Evolutionary conservation across 1,284 basidiomycete genomes (phyloP).

Genomic region (Leucoagaricus sp.): DNA sequence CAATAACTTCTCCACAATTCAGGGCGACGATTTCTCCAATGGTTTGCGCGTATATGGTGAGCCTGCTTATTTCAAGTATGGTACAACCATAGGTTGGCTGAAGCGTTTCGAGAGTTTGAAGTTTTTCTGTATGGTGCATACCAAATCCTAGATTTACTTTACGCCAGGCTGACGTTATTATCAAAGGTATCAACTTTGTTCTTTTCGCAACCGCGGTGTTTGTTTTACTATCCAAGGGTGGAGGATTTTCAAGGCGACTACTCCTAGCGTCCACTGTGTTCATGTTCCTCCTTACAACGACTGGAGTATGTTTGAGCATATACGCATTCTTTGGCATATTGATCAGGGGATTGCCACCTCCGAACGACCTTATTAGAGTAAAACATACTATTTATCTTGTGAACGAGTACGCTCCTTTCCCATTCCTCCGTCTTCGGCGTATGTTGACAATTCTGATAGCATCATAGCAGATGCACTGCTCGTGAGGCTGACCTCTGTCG

Average conservation of each 20-base stretch:
- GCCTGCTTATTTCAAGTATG: not conserved
- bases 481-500: conserved; percentile 16
- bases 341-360: conserved; percentile 1
- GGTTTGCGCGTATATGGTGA: conserved; percentile 2
- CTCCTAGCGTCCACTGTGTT: conserved; percentile 11
- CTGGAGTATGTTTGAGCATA: conserved; percentile 12
- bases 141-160: not conserved
- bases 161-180: too few relatives aligned
- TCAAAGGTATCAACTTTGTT: conserved; percentile 12
- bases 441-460: conserved; percentile 6
- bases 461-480: conserved; percentile 23
- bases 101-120: not conserved
- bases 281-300: conserved; percentile 16
- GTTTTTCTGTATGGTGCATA: not conserved
- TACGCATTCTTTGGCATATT: conserved; percentile 13
- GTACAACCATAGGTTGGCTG: not conserved
- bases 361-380: not conserved
- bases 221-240: conserved; percentile 7
- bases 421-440: not conserved
- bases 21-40: not conserved
- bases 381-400: conserved; percentile 17
- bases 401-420: conserved; percentile 9
- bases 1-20: not conserved
- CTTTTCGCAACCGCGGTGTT: conserved; percentile 12
- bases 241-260: conserved; percentile 5